Conservation (phyloP, 139 green algal genomes). For the Gonium pectorale region DNA sequence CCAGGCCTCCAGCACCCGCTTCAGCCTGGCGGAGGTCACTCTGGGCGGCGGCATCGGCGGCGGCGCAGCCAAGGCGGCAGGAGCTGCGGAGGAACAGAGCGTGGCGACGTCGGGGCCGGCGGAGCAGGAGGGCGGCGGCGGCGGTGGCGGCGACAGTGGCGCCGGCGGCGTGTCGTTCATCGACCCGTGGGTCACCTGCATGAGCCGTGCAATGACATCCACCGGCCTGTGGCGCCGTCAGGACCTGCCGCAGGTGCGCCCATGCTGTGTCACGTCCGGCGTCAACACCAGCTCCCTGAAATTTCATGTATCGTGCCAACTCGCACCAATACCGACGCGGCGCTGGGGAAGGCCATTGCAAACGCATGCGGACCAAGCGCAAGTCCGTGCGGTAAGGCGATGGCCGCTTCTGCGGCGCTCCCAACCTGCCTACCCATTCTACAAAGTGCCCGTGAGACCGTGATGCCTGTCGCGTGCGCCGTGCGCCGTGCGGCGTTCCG, state of each 20-base stretch:
- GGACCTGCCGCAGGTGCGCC: slow-evolving; percentile 6
- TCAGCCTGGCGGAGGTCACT: slow-evolving; percentile 20
- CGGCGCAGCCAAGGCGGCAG: background rate
- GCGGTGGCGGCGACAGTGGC: background rate
- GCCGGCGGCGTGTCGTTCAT: background rate
- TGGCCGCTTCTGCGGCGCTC: too few species aligned
- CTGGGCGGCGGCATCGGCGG: background rate
- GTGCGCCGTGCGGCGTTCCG: background rate
- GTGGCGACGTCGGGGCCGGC: background rate
- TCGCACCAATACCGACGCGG: too few species aligned
- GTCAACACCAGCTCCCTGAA: too few species aligned
- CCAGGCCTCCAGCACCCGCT: background rate
- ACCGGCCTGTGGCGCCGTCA: slow-evolving; percentile 20
- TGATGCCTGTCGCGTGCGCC: too few species aligned
- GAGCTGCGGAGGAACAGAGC: background rate
- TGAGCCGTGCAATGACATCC: slow-evolving; percentile 21
- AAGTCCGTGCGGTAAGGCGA: too few species aligned
- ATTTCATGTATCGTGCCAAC: too few species aligned
- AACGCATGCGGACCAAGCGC: too few species aligned
- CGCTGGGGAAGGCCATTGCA: too few species aligned
- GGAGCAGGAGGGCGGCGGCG: background rate
- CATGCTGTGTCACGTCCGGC: background rate
- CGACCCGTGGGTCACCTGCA: slow-evolving; percentile 8
- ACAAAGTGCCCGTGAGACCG: background rate
- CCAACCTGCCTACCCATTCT: too few species aligned